phyloP scores from a whole-genome alignment of 2,329 filamentous ascomycete species.

The Drechslerella dactyloides region DNA sequence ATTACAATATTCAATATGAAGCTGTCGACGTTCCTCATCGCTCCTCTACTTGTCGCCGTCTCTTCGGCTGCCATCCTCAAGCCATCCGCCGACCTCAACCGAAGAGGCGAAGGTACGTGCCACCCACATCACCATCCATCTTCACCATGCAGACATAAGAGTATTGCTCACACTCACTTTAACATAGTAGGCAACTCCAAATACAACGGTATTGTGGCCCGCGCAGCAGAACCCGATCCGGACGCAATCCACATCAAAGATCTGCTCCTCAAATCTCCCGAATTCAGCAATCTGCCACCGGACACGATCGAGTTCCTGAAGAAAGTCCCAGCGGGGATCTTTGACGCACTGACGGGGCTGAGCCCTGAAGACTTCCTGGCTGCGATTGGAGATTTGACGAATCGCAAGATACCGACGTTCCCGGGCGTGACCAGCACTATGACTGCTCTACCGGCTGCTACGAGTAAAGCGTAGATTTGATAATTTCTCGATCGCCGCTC shows the following conservation, averaged over 20 bases:
- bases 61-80: neutral
- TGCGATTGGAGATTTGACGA: neutral
- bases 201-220: too few relatives aligned
- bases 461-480: neutral
- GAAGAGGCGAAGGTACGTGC: neutral
- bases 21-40: neutral
- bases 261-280: neutral
- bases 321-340: neutral
- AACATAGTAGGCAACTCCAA: too few relatives aligned
- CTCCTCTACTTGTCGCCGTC: neutral
- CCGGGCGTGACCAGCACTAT: neutral
- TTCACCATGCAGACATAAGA: too few relatives aligned
- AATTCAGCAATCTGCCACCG: neutral
- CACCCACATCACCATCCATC: neutral
- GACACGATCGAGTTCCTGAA: neutral
- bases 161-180: too few relatives aligned
- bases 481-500: neutral
- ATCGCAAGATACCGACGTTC: neutral
- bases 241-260: neutral
- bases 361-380: neutral
- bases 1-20: constrained; percentile 5
- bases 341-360: neutral
- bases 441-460: neutral
- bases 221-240: neutral
- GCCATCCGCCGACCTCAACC: neutral